Evolutionary conservation across 2,329 filamentous ascomycete species (phyloP).

Genomic region (Nemania abortiva): DNA sequence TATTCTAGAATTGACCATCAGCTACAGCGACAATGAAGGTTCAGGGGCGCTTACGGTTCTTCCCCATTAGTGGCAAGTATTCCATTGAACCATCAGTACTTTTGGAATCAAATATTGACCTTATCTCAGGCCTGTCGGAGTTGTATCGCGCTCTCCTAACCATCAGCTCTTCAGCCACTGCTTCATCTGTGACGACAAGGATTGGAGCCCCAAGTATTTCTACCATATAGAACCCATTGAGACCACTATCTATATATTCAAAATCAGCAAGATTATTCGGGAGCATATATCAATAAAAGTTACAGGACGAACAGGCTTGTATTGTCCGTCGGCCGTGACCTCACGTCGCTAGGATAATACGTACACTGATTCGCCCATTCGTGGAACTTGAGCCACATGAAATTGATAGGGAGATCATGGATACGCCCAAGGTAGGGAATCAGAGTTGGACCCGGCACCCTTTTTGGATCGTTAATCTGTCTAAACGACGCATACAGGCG

Average conservation of each 20-base stretch:
- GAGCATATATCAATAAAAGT: background rate
- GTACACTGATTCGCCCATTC: constrained; percentile 52
- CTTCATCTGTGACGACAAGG: constrained; percentile 63
- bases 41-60: constrained; percentile 59
- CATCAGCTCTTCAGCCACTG: constrained; percentile 64
- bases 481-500: constrained; percentile 48
- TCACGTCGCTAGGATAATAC: background rate
- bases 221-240: constrained; percentile 52
- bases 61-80: constrained; percentile 67
- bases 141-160: constrained; percentile 65
- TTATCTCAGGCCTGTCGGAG: constrained; percentile 62
- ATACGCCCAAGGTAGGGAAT: constrained; percentile 55
- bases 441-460: constrained; percentile 51
- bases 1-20: constrained; percentile 55
- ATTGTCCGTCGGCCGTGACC: background rate
- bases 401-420: constrained; percentile 61
- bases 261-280: constrained; percentile 7
- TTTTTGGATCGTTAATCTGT: constrained; percentile 50
- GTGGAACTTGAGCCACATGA: constrained; percentile 67
- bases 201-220: constrained; percentile 53
- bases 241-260: constrained; percentile 42
- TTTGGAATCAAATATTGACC: constrained; percentile 66
- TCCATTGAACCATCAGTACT: constrained; percentile 67
- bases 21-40: background rate
- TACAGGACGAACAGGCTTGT: background rate